Evolutionary conservation across 805 yeast species (phyloP).

Genomic region (Naumovozyma dairenensis): DNA sequence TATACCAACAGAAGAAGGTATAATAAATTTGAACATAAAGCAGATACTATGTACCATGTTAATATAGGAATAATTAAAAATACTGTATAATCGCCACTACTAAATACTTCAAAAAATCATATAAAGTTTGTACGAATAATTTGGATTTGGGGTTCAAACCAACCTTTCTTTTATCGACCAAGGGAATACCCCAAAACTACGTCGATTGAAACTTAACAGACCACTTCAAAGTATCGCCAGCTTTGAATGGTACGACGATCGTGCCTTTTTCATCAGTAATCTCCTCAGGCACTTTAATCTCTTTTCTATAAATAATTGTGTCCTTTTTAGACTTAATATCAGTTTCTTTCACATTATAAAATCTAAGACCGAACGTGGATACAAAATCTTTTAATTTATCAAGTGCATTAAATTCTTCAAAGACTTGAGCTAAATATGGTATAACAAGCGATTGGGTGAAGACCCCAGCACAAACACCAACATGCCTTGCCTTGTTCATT

Average conservation of each 20-base stretch:
- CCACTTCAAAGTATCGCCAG: constrained; percentile 71
- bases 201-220: constrained; percentile 59
- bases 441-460: constrained; percentile 80
- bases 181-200: no score
- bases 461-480: constrained; percentile 96
- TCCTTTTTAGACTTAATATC: constrained; percentile 39
- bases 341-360: constrained; percentile 49
- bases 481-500: constrained; percentile 61
- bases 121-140: no score
- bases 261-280: constrained; percentile 37
- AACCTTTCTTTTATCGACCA: no score
- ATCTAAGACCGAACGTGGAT: constrained; percentile 57
- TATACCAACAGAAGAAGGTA: no score
- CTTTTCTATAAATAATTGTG: constrained; percentile 45
- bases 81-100: no score
- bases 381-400: constrained; percentile 67
- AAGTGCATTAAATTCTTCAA: constrained; percentile 55
- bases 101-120: no score
- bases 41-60: no score
- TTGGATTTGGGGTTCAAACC: no score
- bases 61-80: no score
- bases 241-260: constrained; percentile 73
- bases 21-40: constrained; percentile 3
- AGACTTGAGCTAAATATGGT: constrained; percentile 77
- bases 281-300: constrained; percentile 48